Evolutionary conservation across 176 grass and related monocot genomes (phyloP), one percentile per base, ranked within the genome.

Genomic region (Aegilops longissima): DNA sequence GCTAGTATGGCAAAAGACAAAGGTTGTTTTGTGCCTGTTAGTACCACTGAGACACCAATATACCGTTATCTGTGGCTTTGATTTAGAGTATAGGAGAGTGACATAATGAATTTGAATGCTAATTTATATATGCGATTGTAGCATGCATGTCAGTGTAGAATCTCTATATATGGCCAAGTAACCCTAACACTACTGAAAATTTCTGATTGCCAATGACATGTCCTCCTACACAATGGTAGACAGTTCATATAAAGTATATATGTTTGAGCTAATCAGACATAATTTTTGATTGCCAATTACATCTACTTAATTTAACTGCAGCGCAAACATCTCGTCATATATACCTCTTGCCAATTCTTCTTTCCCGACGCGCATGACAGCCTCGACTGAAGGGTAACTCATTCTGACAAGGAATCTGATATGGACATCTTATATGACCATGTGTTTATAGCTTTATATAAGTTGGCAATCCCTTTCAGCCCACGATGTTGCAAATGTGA

Each of bases 401-500:
- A 44, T 49, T 45, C 42, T 45, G 42, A 45, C 11, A 45, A 45
- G 42, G 4, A 45, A 45, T 76, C 47, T 42, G 42, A 85, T 72
- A 82, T 56, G 25, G 78, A 82, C 77, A 84, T 61, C 27, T 69
- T 62, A 29, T 80, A 87, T 33, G 33, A 36, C 17, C 36, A 12
- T 84, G 27, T 67, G 64, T 82, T 80, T 61, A 56, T 80, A 20
- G n/a, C 42, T 44, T 44, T 44, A 44, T 44, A 44, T 12, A 85
- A 52, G 40, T 31, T 33, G 31, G 61, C 62, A 64, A 31, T 91
- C 39, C 2, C 76, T 85, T 88, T 88, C 90, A 65, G 42, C 42
- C 11, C 42, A 47, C 44, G 1, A 13, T 3, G 44, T 47, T 47
- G 10, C 44, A 47, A 47, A 47, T 47, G 12, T 47, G 44, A 13